A percentile compares a stretch with the other conserved stretches of the same genome.
Evolutionary conservation across 2,329 filamentous ascomycete species (phyloP).

Genomic region (Ciborinia camelliae): DNA sequence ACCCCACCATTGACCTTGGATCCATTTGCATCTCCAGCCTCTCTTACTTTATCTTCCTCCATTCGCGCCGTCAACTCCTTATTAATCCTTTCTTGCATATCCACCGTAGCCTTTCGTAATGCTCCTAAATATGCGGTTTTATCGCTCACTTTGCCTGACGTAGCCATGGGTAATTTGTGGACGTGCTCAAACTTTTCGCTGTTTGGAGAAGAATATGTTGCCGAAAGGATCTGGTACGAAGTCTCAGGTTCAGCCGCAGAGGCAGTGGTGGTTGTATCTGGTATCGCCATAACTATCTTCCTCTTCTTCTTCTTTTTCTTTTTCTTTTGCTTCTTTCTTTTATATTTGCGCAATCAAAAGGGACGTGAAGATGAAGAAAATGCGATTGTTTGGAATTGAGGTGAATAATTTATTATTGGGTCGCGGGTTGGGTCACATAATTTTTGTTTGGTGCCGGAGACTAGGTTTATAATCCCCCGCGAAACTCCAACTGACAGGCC

Average conservation of each 20-base stretch:
- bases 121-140: conserved; percentile 58
- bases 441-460: conserved; percentile 6
- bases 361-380: not conserved
- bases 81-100: conserved; percentile 67
- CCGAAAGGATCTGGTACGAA: conserved; percentile 31
- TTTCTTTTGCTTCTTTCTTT: not conserved
- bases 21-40: conserved; percentile 37
- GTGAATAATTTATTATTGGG: not conserved
- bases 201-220: conserved; percentile 52
- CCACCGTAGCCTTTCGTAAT: conserved; percentile 54
- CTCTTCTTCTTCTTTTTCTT: not conserved
- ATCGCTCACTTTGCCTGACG: conserved; percentile 41
- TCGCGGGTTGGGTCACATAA: no score
- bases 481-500: not conserved
- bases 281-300: conserved; percentile 6
- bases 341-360: not conserved
- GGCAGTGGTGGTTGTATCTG: conserved; percentile 13
- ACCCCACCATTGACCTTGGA: conserved; percentile 37
- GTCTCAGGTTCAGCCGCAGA: not conserved
- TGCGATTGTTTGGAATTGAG: not conserved
- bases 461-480: conserved; percentile 14
- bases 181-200: conserved; percentile 48
- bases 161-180: conserved; percentile 39
- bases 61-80: conserved; percentile 68
- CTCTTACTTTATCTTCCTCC: conserved; percentile 64